Conservation (phyloP, 768 basidiomycete species). For the Russula emetica region DNA sequence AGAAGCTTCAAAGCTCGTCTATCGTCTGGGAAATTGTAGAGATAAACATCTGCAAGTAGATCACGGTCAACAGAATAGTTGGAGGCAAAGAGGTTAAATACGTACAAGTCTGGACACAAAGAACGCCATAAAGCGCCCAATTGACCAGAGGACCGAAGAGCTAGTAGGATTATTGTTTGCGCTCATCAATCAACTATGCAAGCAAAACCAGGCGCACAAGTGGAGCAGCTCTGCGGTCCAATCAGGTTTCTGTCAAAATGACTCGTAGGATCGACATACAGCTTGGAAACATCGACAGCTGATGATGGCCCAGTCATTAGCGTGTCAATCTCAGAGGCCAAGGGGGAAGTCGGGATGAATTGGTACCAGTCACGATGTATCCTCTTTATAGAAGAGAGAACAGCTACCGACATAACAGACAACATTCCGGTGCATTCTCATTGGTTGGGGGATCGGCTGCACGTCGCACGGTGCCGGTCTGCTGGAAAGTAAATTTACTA, state of each 20-base stretch:
- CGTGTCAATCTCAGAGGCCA: not conserved
- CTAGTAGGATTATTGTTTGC: not conserved
- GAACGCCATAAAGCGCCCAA: slow-evolving; percentile 33
- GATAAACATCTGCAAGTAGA: not conserved
- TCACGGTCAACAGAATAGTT: not conserved
- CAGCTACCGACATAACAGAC: not conserved
- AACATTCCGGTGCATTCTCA: not conserved
- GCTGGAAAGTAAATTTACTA: not conserved
- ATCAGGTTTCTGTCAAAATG: not conserved
- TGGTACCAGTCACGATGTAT: not conserved
- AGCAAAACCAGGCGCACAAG: not conserved
- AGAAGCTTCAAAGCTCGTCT: not conserved
- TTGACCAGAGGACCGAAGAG: slow-evolving; percentile 28
- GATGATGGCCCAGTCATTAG: not conserved
- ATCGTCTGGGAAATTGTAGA: slow-evolving; percentile 6
- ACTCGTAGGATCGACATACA: not conserved
- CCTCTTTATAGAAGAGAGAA: not conserved
- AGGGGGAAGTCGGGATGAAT: not conserved
- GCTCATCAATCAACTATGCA: not conserved
- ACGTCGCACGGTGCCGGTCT: not conserved
- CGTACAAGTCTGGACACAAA: slow-evolving; percentile 33
- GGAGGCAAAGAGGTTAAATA: too few relatives aligned
- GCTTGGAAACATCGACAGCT: not conserved
- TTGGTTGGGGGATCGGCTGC: not conserved
- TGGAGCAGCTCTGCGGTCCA: not conserved